Evolutionary conservation across 805 yeast genomes (phyloP), one percentile per base, ranked within the genome.

Genomic region (Cyberlindnera meyerae): DNA sequence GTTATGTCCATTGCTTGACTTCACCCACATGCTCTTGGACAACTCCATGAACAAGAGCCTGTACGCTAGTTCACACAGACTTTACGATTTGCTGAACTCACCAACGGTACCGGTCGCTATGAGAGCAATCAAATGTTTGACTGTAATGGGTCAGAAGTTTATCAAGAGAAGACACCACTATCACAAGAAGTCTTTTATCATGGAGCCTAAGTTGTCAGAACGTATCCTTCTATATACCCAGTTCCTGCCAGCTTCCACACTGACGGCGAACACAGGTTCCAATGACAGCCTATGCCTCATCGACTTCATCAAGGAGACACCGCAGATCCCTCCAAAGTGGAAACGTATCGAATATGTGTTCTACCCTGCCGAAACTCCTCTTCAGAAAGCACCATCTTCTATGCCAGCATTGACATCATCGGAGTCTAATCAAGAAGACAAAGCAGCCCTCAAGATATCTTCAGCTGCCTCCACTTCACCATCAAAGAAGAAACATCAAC

Each of bases 31-130:
- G 34, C 60, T 89, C 22, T 61, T 89, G 30, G 83, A 80, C 27
- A 76, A 82, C 48, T 81, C 93, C 36, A 66, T 77, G 20, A 79
- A 80, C 49, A 69, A 85, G 43, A 71, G 73, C 34, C 66, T 84
- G 17, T 88, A 84, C 55, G 65, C 78, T n/a, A 78, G 87, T 15
- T 61, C 74, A 14, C 81, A 79, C 33, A 65, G 79, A 25, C 66
- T 88, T 37, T 75, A 69, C 40, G 63, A 66, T 29, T 60, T 88
- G 43, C 53, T 86, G 31, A 71, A 71, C 37, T 69, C 81, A 12
- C 77, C 79, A 12, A 74, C 82, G 8, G 59, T 82, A 21, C 68
- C 69, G 16, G 73, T 88, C 8, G 69, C 79, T 36, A 59, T 79
- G 15, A 65, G 71, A 3, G 79, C 87, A 0, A 60, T 86, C 49